A percentile compares a stretch with the other conserved stretches of the same genome.
Evolutionary conservation across 176 grass and related monocot species (phyloP).

Genomic region (Eragrostis nindensis): DNA sequence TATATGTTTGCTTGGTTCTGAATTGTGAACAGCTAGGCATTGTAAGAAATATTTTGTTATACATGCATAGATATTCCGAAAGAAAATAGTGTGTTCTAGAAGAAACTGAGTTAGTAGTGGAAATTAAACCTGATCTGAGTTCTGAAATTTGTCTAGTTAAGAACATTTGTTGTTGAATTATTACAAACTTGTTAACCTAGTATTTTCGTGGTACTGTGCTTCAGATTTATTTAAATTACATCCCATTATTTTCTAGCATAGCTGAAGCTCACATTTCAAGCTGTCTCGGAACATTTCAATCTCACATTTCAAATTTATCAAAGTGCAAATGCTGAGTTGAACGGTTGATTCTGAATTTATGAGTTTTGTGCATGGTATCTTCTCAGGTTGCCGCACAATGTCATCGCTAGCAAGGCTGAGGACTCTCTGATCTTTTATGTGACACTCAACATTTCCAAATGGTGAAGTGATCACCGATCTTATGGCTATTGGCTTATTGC

Average conservation of each 20-base stretch:
- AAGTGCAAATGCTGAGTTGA: background rate
- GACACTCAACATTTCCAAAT: background rate
- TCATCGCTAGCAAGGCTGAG: background rate
- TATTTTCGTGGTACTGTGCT: background rate
- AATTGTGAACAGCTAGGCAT: no score
- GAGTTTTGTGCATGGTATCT: background rate
- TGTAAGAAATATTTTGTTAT: no score
- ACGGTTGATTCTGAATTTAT: background rate
- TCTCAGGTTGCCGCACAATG: slow-evolving; percentile 18
- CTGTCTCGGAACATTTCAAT: background rate
- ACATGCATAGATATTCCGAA: no score
- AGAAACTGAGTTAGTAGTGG: no score
- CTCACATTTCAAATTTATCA: background rate
- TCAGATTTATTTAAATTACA: background rate
- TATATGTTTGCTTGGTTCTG: no score
- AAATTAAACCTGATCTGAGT: no score
- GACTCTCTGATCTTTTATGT: background rate
- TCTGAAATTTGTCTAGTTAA: no score
- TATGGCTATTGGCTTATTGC: background rate
- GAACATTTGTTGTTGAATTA: no score
- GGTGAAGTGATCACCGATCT: background rate
- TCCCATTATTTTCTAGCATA: background rate
- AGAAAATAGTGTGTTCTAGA: no score
- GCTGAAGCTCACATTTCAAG: background rate
- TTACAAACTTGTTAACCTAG: background rate